These are phyloP conservation scores for Fusarium dlaminii DNA, from an alignment of 2,329 filamentous ascomycete genomes.

Conservation along the genomic window DNA sequence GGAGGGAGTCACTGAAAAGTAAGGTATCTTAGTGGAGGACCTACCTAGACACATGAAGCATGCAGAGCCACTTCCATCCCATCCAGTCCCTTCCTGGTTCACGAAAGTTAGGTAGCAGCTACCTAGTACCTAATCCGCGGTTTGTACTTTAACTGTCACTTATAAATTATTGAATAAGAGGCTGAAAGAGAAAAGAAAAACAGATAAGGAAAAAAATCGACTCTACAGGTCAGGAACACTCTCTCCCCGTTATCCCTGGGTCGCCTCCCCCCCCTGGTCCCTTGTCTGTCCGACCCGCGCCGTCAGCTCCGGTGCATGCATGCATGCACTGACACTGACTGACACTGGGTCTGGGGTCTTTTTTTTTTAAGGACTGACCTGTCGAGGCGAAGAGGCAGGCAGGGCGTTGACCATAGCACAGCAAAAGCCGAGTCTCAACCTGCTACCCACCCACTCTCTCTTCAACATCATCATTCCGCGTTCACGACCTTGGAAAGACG, in stretches of 20 bases:
- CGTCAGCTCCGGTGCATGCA: constrained; percentile 34
- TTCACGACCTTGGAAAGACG: constrained; percentile 44
- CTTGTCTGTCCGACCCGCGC: constrained; percentile 39
- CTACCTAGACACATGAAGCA: not conserved
- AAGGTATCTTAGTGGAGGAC: not conserved
- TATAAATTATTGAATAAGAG: constrained; percentile 3
- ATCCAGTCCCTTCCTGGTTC: not conserved
- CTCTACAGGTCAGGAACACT: not conserved
- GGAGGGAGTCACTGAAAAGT: constrained; percentile 14
- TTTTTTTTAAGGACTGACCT: constrained; percentile 15
- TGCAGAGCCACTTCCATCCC: not conserved
- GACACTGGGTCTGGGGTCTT: constrained; percentile 15
- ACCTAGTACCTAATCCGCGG: not conserved
- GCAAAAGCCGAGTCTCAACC: constrained; percentile 31
- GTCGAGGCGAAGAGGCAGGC: constrained; percentile 12
- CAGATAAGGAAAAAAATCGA: not conserved
- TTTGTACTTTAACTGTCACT: not conserved
- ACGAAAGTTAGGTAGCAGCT: not conserved
- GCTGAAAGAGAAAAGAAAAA: not conserved
- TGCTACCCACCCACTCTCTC: constrained; percentile 38
- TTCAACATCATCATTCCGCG: constrained; percentile 44
- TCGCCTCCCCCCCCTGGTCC: constrained; percentile 17
- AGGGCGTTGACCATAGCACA: constrained; percentile 18
- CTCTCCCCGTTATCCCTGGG: constrained; percentile 3
- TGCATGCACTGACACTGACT: constrained; percentile 31